Conservation (phyloP, 495 filamentous ascomycete species). For the Glutinoglossum americanum region DNA sequence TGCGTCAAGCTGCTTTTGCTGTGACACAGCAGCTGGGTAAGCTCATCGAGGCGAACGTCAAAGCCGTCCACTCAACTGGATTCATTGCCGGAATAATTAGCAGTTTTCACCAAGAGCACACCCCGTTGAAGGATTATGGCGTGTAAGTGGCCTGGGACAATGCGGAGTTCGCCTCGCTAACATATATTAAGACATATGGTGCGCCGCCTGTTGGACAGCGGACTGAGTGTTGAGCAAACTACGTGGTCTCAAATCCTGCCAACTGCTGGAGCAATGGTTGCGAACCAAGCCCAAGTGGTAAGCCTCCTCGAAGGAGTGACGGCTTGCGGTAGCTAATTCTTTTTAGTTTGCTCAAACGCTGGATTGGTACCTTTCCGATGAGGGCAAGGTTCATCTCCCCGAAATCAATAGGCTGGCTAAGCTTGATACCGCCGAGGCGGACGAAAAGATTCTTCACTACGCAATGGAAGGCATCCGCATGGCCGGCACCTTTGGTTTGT, state of each 20-base stretch:
- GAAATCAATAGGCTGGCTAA: constrained; percentile 34
- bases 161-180: background rate
- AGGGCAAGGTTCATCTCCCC: constrained; percentile 31
- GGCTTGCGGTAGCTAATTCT: background rate
- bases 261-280: background rate
- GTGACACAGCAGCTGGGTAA: constrained; percentile 39
- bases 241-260: background rate
- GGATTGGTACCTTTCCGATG: constrained; percentile 50
- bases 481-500: background rate
- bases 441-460: constrained; percentile 11
- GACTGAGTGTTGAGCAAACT: background rate
- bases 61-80: constrained; percentile 30
- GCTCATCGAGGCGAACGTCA: constrained; percentile 26
- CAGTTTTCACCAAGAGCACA: constrained; percentile 25
- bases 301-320: background rate
- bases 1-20: constrained; percentile 38
- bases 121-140: constrained; percentile 16
- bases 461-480: background rate
- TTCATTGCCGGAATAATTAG: constrained; percentile 26
- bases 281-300: constrained; percentile 23
- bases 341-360: constrained; percentile 48
- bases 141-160: background rate
- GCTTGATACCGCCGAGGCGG: constrained; percentile 10
- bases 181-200: background rate
- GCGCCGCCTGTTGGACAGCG: constrained; percentile 21